Evolutionary conservation across 75 land plant species (phyloP), one percentile per base, ranked within the genome.

Genomic region (Picea glauca): DNA sequence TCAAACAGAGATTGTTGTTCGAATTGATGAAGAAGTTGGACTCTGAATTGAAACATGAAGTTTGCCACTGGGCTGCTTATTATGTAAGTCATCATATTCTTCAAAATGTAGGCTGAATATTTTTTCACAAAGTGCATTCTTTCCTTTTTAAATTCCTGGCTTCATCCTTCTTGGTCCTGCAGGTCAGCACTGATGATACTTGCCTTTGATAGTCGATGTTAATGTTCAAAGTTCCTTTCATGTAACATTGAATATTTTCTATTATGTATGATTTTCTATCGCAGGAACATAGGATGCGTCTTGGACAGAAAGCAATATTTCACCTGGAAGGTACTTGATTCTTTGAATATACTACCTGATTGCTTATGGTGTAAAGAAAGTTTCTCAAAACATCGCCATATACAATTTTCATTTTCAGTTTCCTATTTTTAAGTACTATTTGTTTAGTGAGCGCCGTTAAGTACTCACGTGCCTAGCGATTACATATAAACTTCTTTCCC

Each of bases 51-150:
- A 97, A 98, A 76, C 99, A 91, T 87, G 99, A 98, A 80, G 91
- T 95, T 72, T 93, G 96, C 80, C 98, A 93, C 81, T 98, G 99
- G 99, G 99, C 98, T 78, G 99, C 99, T 62, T 91, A 91, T 83
- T 90, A 98, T 87, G 99, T 95, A 84, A 90, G 96, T 83, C 63
- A 40, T 43, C 5, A 2, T 77, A 23, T 40, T 76, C 62, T 14
- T 40, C 78, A 78, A 33, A 8, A 13, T 64, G 43, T 78, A 33
- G 33, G 33, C 65, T n/a, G 11, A 17, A 13, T 13, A 32, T 73
- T 73, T 73, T 7, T 73, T 11, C 75, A 38, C 58, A 4, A 40
- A 21, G 75, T 78, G 33, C 46, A 54, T 82, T 20, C 21, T 57
- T 15, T 11, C 68, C 65, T 4, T 62, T 72, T 78, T 77, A 54